These are phyloP conservation scores for Ascomycota sp. DNA, from an alignment of 2,329 filamentous ascomycete genomes.

Conservation along the genomic window DNA sequence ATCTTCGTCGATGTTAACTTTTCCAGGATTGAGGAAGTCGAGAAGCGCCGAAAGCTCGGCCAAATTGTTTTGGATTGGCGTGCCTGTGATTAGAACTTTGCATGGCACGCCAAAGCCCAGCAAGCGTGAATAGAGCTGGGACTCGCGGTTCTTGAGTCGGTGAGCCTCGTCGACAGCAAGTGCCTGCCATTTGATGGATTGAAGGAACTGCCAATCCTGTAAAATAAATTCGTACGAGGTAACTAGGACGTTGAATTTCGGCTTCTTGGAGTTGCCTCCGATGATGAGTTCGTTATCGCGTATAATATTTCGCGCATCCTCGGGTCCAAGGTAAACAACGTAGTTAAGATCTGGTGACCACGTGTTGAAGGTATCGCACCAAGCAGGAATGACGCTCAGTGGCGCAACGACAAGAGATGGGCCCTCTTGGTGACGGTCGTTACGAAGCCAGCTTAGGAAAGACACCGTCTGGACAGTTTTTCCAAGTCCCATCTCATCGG, in stretches of 20 bases:
- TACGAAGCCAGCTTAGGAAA: constrained; percentile 90
- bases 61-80: constrained; percentile 90
- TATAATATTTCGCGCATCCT: constrained; percentile 67
- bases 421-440: constrained; percentile 72
- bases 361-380: constrained; percentile 91
- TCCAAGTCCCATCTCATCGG: constrained; percentile 94
- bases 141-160: constrained; percentile 86
- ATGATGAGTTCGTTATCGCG: constrained; percentile 74
- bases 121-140: constrained; percentile 71
- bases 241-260: constrained; percentile 91
- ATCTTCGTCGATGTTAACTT: constrained; percentile 75
- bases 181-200: constrained; percentile 90
- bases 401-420: constrained; percentile 95
- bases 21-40: constrained; percentile 92
- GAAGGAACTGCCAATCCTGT: constrained; percentile 61
- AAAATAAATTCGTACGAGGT: constrained; percentile 96
- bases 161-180: constrained; percentile 93
- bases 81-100: constrained; percentile 84
- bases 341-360: constrained; percentile 96
- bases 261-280: constrained; percentile 66
- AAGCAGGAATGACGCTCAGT: constrained; percentile 87
- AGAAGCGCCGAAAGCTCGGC: constrained; percentile 79
- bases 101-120: constrained; percentile 71
- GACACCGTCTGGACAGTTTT: constrained; percentile 96
- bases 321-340: constrained; percentile 83